Evolutionary conservation across 225 moss, liverwort and hornwort genomes (phyloP), one percentile per base, ranked within the genome.

Genomic region (Pseudoscleropodium purum): DNA sequence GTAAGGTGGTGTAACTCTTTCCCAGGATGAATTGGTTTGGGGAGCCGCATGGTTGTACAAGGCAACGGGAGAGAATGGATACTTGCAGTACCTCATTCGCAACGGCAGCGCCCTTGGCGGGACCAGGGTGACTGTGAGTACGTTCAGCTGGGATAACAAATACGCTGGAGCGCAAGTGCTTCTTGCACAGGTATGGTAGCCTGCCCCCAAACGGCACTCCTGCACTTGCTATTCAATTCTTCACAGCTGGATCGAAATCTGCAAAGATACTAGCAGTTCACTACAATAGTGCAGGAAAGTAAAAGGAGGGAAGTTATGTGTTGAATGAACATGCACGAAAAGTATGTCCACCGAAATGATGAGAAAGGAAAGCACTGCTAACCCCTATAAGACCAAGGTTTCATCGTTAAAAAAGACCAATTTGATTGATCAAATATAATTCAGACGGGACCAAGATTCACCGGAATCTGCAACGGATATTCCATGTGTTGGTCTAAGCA

Each of bases 141-240:
- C 90, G 11, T 90, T 96, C 82, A 95, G 93, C 89, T 97, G 97
- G 97, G 95, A 97, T 81, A 95, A 97, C 89, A 96, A 96, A 91
- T 95, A 92, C 90, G 95, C 95, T 59, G 97, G 96, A 79, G 97
- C 93, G 75, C 97, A 97, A 82, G 88, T 97, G 87, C 91, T 96
- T 76, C 94, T 95, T 57, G 91, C 97, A 41, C 89, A 96, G 94
- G 96, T 97, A 86, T 57, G n/a, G 49, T 18, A 56, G 24, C 56
- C 74, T 86, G 23, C 10, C 51, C 17, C 37, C 5, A 45, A 63
- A 74, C 61, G 47, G 26, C 63, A 79, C 20, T 47, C 84, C 54
- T 63, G 64, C 79, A 59, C 69, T 80, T 64, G 56, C 85, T 84
- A 18, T 69, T 68, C n/a, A 84, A 59, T 61, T 62, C 36, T 88